Evolutionary conservation across 2,329 filamentous ascomycete genomes (phyloP), one percentile per base, ranked within the genome.

Genomic region (Leptographium flavum): DNA sequence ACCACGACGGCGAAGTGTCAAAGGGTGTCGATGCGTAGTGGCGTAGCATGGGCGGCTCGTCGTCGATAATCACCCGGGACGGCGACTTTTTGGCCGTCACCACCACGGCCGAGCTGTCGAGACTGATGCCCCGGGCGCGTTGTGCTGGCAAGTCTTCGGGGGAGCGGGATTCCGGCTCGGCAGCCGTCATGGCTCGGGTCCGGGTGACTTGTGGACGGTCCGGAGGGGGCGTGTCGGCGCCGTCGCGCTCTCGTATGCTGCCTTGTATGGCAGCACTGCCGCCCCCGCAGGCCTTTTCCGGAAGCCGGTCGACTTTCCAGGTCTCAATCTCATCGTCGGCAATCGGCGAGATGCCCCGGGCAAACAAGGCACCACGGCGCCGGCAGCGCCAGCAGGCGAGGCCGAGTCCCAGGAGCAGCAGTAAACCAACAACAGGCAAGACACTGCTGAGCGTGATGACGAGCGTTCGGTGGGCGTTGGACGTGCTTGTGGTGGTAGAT

Each of bases 311-410:
- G 25, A 62, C 60, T 54, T 74, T 77, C 77, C 77, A 81, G 4
- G 73, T 76, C 52, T 74, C 73, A 47, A 81, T 81, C 56, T 81
- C 77, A 48, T 79, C 75, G 53, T 81, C 77, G 50, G 73, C 69
- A 48, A 81, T 78, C 13, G 77, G 76, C 0, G 74, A 74, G 38
- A 74, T 73, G 40, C 73, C 74, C 42, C 76, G 64, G 42, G 66
- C 64, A 51, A 73, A 66, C 45, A 77, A 63, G 4, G 62, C 63
- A 13, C 57, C 51, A 30, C 60, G 60, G 39, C 59, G 60, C 41
- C 55, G 64, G 36, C 64, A 60, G 38, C 64, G 58, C 41, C 63
- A 14, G 15, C 13, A 32, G 15, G 31, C 59, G 60, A 42, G 54
- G 64, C 36, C 64, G 60, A 35, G 64, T 58, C 42, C 63, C 59